A percentile compares a stretch with the other conserved stretches of the same genome.
Evolutionary conservation across 768 basidiomycete genomes (phyloP).

Genomic region (Termitomyces sp.): DNA sequence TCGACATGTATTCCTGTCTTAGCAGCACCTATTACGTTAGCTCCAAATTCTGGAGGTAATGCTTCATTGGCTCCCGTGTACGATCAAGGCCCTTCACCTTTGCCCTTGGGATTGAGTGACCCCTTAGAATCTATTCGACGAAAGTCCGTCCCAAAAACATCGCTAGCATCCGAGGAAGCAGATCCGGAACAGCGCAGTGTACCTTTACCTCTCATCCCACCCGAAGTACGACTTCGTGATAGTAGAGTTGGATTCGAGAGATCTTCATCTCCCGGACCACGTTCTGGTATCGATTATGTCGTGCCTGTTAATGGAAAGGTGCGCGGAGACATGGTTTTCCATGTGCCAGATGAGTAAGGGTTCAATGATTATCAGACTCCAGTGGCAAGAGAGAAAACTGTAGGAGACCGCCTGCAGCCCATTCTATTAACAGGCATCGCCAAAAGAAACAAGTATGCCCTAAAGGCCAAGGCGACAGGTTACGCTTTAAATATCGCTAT

Average conservation of each 20-base stretch:
- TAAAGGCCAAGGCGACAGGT: slow-evolving; percentile 37
- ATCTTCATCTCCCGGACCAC: slow-evolving; percentile 10
- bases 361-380: slow-evolving; percentile 6
- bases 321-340: neutral
- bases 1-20: neutral
- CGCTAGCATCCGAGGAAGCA: slow-evolving; percentile 1
- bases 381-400: slow-evolving; percentile 23
- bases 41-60: neutral
- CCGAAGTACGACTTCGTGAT: slow-evolving; percentile 7
- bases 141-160: slow-evolving; percentile 2
- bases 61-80: neutral
- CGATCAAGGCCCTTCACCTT: neutral
- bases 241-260: slow-evolving; percentile 5
- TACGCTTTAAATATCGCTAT: slow-evolving; percentile 44
- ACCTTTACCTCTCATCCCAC: slow-evolving; percentile 15
- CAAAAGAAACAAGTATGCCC: slow-evolving; percentile 40
- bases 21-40: neutral
- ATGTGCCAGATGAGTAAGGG: neutral
- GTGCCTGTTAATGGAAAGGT: slow-evolving; percentile 29
- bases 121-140: slow-evolving; percentile 4
- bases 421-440: slow-evolving; percentile 42
- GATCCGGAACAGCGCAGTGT: neutral
- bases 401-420: slow-evolving; percentile 48
- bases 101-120: neutral
- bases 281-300: slow-evolving; percentile 35